A percentile compares a stretch with the other conserved stretches of the same genome.
phyloP scores from a whole-genome alignment of 805 yeast species.

The Candida sonorensis region DNA sequence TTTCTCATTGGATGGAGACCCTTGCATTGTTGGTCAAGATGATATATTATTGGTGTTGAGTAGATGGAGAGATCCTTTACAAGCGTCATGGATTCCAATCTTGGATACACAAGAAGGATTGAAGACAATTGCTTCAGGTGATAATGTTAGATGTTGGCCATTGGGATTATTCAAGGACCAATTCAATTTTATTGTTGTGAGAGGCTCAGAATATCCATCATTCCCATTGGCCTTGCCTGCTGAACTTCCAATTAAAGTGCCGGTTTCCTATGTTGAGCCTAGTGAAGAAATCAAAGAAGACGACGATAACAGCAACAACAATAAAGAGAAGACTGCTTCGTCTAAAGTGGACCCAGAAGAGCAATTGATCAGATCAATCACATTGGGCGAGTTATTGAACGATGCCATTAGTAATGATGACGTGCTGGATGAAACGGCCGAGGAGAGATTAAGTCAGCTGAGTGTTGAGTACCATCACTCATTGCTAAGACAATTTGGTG shows the following conservation, averaged over 20 bases:
- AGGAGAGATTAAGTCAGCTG: conserved; percentile 45
- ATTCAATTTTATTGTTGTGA: conserved; percentile 67
- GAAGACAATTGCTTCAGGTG: conserved; percentile 48
- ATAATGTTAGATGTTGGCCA: conserved; percentile 78
- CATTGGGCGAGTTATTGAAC: conserved; percentile 53
- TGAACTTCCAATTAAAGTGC: conserved; percentile 66
- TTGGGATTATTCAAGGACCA: conserved; percentile 67
- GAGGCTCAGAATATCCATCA: conserved; percentile 67
- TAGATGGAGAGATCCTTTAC: conserved; percentile 71
- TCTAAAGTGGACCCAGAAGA: no score
- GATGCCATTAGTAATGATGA: conserved; percentile 44
- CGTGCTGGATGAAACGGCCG: conserved; percentile 27
- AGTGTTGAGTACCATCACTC: conserved; percentile 67
- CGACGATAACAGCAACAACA: conserved; percentile 21
- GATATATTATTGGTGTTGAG: conserved; percentile 64
- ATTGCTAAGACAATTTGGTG: conserved; percentile 67
- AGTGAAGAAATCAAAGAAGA: conserved; percentile 44
- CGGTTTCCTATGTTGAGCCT: conserved; percentile 36
- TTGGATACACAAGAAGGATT: conserved; percentile 51
- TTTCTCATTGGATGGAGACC: conserved; percentile 85
- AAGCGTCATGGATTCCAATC: conserved; percentile 84
- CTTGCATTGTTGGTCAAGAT: conserved; percentile 77
- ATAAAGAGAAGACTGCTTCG: conserved; percentile 25
- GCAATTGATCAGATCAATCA: conserved; percentile 50
- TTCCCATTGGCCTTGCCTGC: conserved; percentile 83